Percentiles rank a stretch among this genome's conserved stretches.
Conservation (phyloP, 345 rosid genomes). For the Arabidopsis thaliana region DNA sequence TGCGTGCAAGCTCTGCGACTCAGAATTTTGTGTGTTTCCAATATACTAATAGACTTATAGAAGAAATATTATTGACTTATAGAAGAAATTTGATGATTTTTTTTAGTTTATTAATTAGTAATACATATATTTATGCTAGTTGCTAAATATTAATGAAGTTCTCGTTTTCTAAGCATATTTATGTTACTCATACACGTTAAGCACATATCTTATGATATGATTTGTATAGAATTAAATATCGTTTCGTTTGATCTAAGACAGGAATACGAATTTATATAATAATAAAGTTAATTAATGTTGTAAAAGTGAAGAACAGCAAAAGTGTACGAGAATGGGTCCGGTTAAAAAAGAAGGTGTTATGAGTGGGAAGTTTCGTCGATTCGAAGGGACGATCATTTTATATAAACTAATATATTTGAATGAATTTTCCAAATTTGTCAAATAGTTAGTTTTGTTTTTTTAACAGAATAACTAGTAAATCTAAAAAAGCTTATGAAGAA, state of each 20-base stretch:
- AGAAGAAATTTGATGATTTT: background rate
- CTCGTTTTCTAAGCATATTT: slow-evolving; percentile 18
- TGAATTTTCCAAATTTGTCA: slow-evolving; percentile 1
- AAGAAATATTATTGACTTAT: background rate
- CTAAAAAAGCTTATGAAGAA: too few relatives aligned
- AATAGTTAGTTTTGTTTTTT: background rate
- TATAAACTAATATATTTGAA: background rate
- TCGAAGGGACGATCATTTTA: slow-evolving; percentile 47
- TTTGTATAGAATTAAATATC: background rate
- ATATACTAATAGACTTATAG: background rate
- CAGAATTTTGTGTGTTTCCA: background rate
- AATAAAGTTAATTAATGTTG: too few relatives aligned
- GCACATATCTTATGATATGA: slow-evolving; percentile 12
- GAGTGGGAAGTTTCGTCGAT: slow-evolving; percentile 46
- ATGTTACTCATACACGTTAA: slow-evolving; percentile 22
- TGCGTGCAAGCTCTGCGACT: slow-evolving; percentile 37
- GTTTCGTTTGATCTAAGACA: slow-evolving; percentile 34
- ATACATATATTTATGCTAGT: background rate
- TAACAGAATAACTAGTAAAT: background rate
- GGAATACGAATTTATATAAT: background rate
- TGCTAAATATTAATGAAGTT: background rate
- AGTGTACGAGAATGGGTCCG: slow-evolving; percentile 46
- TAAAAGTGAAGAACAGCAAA: slow-evolving; percentile 34
- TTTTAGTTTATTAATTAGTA: background rate
- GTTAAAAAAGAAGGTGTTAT: slow-evolving; percentile 23